These are phyloP conservation scores for Euphrasia confusa DNA, from an alignment of 257 asterid genomes.

Conservation along the genomic window DNA sequence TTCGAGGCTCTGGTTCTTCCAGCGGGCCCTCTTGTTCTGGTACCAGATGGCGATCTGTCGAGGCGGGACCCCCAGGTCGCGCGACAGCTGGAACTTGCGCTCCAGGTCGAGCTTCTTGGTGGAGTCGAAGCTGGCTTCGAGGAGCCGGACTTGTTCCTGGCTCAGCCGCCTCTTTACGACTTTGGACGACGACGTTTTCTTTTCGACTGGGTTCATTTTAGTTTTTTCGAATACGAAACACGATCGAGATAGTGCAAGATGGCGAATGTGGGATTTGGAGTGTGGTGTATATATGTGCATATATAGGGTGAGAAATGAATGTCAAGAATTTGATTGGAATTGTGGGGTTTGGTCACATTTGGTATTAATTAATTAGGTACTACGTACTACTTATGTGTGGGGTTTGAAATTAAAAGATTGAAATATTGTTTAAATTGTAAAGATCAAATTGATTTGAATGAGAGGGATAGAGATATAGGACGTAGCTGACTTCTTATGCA, in stretches of 20 bases:
- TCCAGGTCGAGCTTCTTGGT: constrained; percentile 77
- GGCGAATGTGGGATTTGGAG: constrained; percentile 21
- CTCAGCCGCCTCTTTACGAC: constrained; percentile 54
- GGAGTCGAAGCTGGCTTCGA: constrained; percentile 67
- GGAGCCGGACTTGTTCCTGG: constrained; percentile 64
- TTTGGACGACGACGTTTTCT: constrained; percentile 28
- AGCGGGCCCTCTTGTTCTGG: constrained; percentile 79
- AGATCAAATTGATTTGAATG: neutral
- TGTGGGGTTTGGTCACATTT: constrained; percentile 13
- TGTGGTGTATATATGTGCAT: constrained; percentile 19
- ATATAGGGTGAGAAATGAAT: constrained; percentile 13
- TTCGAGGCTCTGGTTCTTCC: constrained; percentile 86
- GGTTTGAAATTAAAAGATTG: constrained; percentile 27
- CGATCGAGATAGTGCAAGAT: neutral
- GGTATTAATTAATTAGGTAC: constrained; percentile 18
- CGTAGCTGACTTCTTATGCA: constrained; percentile 55
- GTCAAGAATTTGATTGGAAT: constrained; percentile 13
- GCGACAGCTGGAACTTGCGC: constrained; percentile 64
- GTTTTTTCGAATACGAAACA: neutral
- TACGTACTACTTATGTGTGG: constrained; percentile 11
- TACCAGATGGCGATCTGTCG: constrained; percentile 92
- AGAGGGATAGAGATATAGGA: constrained; percentile 28
- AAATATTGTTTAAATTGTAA: neutral
- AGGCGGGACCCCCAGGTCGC: constrained; percentile 68
- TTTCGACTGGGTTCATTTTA: constrained; percentile 34